phyloP scores from a whole-genome alignment of 2,329 filamentous ascomycete genomes.

The Escovopsis sp. region DNA sequence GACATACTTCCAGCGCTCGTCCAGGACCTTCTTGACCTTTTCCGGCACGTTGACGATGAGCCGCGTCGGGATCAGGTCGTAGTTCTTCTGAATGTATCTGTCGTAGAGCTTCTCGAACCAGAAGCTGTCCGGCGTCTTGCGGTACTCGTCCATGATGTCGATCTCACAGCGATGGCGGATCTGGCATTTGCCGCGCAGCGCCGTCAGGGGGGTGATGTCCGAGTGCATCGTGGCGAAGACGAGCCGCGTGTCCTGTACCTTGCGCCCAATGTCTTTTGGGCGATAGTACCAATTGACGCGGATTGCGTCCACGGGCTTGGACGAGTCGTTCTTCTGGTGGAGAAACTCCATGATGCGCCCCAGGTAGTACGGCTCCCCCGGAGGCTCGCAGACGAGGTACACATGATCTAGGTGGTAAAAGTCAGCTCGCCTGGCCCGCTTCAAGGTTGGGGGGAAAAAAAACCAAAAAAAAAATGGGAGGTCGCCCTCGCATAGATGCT shows the following conservation, averaged over 20 bases:
- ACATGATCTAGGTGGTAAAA: conserved; percentile 49
- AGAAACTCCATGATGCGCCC: conserved; percentile 98
- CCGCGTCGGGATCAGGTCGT: conserved; percentile 85
- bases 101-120: conserved; percentile 98
- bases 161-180: conserved; percentile 86
- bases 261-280: conserved; percentile 87
- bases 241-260: conserved; percentile 76
- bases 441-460: conserved; percentile 1
- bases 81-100: conserved; percentile 94
- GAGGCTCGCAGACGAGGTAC: conserved; percentile 93
- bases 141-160: conserved; percentile 64
- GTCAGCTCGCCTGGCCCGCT: conserved; percentile 14
- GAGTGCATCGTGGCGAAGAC: conserved; percentile 98
- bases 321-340: conserved; percentile 59
- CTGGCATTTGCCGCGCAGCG: conserved; percentile 82
- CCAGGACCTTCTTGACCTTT: conserved; percentile 86
- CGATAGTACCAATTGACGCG: conserved; percentile 98
- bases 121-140: conserved; percentile 73
- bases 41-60: conserved; percentile 93
- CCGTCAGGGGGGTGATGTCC: conserved; percentile 82
- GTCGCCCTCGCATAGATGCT: conserved; percentile 15
- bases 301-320: conserved; percentile 65
- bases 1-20: conserved; percentile 94
- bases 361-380: conserved; percentile 94
- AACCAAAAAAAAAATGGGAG: too few species aligned